A percentile compares a stretch with the other conserved stretches of the same genome.
Evolutionary conservation across 2,329 filamentous ascomycete species (phyloP).

Genomic region (Hypoxylon sp.): DNA sequence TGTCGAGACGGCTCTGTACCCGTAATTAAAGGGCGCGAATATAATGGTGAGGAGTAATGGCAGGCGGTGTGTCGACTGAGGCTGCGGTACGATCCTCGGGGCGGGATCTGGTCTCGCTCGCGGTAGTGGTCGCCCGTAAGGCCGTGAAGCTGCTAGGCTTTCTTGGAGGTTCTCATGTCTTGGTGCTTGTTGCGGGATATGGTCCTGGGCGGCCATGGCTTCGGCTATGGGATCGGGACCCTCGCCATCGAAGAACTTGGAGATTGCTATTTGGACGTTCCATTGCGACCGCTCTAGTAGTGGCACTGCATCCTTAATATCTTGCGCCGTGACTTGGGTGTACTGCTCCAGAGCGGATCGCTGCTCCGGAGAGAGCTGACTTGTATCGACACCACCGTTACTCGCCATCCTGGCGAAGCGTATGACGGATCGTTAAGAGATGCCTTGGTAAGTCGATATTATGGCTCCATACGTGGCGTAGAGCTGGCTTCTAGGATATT

Average conservation of each 20-base stretch:
- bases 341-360: conserved; percentile 90
- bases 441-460: conserved; percentile 1
- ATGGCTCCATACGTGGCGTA: conserved; percentile 29
- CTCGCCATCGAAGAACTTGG: conserved; percentile 98
- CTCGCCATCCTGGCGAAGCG: conserved; percentile 58
- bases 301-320: conserved; percentile 80
- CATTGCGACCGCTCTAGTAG: conserved; percentile 90
- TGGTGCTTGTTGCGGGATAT: conserved; percentile 72
- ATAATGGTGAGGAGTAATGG: conserved; percentile 83
- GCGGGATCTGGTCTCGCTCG: conserved; percentile 73
- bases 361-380: conserved; percentile 81
- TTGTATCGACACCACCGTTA: conserved; percentile 69
- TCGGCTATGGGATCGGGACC: conserved; percentile 85
- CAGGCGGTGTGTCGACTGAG: conserved; percentile 76
- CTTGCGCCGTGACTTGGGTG: conserved; percentile 88
- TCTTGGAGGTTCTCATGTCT: conserved; percentile 83
- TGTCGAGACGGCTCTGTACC: conserved; percentile 79
- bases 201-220: conserved; percentile 74
- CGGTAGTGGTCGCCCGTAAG: conserved; percentile 53
- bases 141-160: conserved; percentile 62
- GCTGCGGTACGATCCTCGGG: conserved; percentile 85
- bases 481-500: neutral
- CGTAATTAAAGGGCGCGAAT: conserved; percentile 84
- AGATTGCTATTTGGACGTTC: conserved; percentile 98
- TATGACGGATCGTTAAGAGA: conserved; percentile 10